phyloP scores from a whole-genome alignment of 1,284 basidiomycete genomes.

The Puccinia coronata region DNA sequence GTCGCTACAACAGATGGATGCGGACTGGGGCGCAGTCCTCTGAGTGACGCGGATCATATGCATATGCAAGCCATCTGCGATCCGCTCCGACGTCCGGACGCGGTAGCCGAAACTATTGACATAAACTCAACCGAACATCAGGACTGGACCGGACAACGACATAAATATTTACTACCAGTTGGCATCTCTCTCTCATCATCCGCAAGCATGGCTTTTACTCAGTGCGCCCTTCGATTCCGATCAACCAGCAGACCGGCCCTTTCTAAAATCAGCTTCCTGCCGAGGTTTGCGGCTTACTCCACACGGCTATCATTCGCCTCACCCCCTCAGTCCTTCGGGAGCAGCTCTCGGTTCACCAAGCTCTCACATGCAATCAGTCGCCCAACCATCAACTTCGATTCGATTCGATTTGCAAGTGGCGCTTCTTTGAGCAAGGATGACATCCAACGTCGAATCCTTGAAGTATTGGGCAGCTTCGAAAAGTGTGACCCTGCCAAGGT shows the following conservation, averaged over 20 bases:
- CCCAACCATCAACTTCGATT: constrained; percentile 5
- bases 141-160: not conserved
- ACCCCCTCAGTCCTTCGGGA: not conserved
- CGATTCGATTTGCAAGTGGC: constrained; percentile 40
- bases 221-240: constrained; percentile 27
- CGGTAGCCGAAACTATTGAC: too few relatives aligned
- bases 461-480: constrained; percentile 91
- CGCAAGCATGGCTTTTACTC: constrained; percentile 8
- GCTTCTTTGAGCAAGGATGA: constrained; percentile 61
- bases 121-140: not conserved
- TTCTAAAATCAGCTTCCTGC: not conserved
- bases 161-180: too few relatives aligned
- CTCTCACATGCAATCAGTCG: constrained; percentile 5
- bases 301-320: not conserved
- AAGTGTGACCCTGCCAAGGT: constrained; percentile 88
- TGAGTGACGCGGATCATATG: not conserved
- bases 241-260: not conserved
- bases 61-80: not conserved
- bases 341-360: constrained; percentile 1
- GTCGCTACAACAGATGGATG: not conserved
- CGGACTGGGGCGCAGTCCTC: not conserved
- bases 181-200: not conserved
- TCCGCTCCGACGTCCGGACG: not conserved
- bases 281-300: constrained; percentile 30
- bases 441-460: constrained; percentile 79